Conservation (phyloP, 306 rosid genomes). For the Acacia confusa region DNA sequence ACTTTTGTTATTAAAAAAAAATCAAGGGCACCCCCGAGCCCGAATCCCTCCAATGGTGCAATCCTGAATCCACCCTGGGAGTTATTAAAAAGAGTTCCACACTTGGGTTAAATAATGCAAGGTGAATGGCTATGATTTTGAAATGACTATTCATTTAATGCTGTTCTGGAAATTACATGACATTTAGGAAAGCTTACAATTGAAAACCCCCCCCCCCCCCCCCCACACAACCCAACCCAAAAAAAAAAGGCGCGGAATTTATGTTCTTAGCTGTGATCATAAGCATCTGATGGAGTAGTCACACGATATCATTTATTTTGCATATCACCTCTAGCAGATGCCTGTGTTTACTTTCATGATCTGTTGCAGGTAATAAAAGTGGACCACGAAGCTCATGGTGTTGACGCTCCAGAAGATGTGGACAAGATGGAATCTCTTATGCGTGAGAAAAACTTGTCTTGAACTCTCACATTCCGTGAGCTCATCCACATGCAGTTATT, state of each 20-base stretch:
- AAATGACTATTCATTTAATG: not conserved
- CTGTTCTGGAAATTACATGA: not conserved
- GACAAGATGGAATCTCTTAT: slow-evolving; percentile 78
- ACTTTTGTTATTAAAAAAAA: too few relatives aligned
- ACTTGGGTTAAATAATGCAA: not conserved
- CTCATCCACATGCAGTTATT: not conserved
- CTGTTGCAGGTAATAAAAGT: slow-evolving; percentile 79
- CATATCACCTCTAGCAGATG: not conserved
- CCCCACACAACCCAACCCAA: too few relatives aligned
- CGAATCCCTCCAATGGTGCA: too few relatives aligned
- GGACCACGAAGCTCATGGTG: slow-evolving; percentile 94
- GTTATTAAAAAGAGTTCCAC: not conserved
- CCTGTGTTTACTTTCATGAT: slow-evolving; percentile 9
- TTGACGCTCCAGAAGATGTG: slow-evolving; percentile 89
- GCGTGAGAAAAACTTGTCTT: slow-evolving; percentile 70
- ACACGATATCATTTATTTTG: not conserved
- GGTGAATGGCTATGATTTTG: not conserved
- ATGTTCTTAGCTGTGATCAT: not conserved
- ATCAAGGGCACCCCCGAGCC: too few relatives aligned
- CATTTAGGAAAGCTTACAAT: not conserved
- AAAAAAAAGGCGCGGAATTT: not conserved
- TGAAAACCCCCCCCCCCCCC: too few relatives aligned
- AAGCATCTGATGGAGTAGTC: slow-evolving; percentile 4
- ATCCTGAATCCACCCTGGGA: too few relatives aligned
- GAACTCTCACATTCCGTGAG: slow-evolving; percentile 28